Conservation (phyloP, 1,139 yeast species). For the Candida tetrigidarum region DNA sequence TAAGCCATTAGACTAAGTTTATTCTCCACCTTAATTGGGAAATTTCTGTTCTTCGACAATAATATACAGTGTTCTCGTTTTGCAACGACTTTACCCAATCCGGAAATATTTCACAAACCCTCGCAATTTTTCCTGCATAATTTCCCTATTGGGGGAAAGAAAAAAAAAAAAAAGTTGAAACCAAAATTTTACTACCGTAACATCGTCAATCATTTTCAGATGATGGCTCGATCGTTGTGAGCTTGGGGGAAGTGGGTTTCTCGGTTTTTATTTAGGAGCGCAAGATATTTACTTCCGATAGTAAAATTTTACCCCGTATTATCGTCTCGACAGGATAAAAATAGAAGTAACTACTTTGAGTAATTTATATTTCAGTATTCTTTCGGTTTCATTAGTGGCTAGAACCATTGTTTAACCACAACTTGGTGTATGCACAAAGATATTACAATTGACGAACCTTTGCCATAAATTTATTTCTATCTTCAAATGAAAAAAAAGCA, state of each 20-base stretch:
- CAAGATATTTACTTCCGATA: too few species aligned
- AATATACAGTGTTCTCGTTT: neutral
- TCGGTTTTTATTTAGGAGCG: neutral
- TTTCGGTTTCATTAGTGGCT: too few species aligned
- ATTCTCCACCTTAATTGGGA: constrained; percentile 1
- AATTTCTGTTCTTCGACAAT: neutral
- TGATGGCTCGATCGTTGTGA: neutral
- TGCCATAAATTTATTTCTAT: too few species aligned
- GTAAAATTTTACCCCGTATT: constrained; percentile 3
- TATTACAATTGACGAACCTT: too few species aligned
- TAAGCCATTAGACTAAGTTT: too few species aligned
- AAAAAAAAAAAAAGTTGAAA: neutral
- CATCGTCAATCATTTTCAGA: neutral
- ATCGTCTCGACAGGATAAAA: neutral
- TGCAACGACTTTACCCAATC: constrained; percentile 4
- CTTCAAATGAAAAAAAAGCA: too few species aligned
- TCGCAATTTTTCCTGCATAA: neutral
- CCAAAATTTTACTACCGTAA: too few species aligned
- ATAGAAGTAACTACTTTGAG: neutral
- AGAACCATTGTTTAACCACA: too few species aligned
- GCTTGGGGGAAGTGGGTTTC: neutral
- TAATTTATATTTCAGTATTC: neutral
- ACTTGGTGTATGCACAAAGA: too few species aligned
- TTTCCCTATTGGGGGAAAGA: neutral
- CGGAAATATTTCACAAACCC: neutral